Evolutionary conservation across 2,329 filamentous ascomycete species (phyloP), one percentile per base, ranked within the genome.

Genomic region (Claviceps pusilla): DNA sequence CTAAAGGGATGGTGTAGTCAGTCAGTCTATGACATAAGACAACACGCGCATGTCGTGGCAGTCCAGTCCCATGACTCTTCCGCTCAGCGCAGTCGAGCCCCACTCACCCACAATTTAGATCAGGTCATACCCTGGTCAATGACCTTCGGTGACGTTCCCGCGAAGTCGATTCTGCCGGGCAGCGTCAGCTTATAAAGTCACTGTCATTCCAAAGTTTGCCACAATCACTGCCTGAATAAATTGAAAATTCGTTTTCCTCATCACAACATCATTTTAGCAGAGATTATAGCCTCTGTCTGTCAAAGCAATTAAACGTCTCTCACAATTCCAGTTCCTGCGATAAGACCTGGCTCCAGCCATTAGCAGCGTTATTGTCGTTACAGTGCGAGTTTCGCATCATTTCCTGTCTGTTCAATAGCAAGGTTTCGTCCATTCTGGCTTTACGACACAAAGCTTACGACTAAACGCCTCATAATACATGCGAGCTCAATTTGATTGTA

Each of bases 401-500:
- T 37, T 4, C 11, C n/a, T 3, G 9, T 41, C 39, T 14, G n/a
- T 14, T n/a, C 39, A 41, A 3, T n/a, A n/a, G 11, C 39, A n/a
- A n/a, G 16, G 1, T 16, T 41, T 41, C 7, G 9, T 41, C 43
- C 41, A 19, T 2, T 7, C 14, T n/a, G 19, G 28, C n/a, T 45
- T 24, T 28, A 11, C 10, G 7, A 42, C 11, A 19, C 14, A 16
- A 41, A 7, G 5, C 14, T n/a, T 14, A n/a, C 4, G 9, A 16
- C n/a, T 24, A 14, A 48, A 16, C 6, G 9, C 16, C 46, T 51
- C 60, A 52, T 62, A 65, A 51, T 62, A 67, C 39, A 72, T 73
- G 72, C 70, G 72, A 60, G 64, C 71, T 31, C 73, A 76, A 55
- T 52, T 66, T 14, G 75, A 71, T 71, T 64, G 68, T 54, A 57